These are phyloP conservation scores for Chaetoceros muelleri DNA, from an alignment of 108 stramenopile genomes.

Conservation along the genomic window DNA sequence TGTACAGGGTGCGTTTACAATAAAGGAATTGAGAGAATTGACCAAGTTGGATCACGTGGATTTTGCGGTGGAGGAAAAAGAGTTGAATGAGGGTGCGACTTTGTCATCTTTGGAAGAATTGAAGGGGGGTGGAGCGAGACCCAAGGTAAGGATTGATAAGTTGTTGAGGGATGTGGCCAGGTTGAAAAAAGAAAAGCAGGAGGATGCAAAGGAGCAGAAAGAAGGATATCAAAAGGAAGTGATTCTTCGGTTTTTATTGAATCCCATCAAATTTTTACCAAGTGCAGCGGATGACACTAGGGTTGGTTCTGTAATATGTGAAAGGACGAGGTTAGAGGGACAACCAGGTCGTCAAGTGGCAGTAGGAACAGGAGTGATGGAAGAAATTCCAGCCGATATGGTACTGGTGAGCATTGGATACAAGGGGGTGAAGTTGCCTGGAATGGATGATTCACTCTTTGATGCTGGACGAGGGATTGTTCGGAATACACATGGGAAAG, in stretches of 20 bases:
- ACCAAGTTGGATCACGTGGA: constrained; percentile 65
- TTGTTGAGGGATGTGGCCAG: constrained; percentile 39
- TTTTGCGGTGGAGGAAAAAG: constrained; percentile 57
- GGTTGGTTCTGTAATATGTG: constrained; percentile 56
- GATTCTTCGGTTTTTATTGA: constrained; percentile 82
- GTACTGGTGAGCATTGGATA: constrained; percentile 90
- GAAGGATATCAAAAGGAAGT: constrained; percentile 25
- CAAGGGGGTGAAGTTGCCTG: constrained; percentile 67
- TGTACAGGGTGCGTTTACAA: constrained; percentile 95
- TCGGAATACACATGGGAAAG: constrained; percentile 56
- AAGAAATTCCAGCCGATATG: constrained; percentile 33
- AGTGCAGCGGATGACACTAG: constrained; percentile 13
- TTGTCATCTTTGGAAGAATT: constrained; percentile 56
- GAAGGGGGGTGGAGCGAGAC: constrained; percentile 30
- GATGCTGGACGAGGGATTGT: constrained; percentile 48
- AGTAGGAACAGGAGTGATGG: constrained; percentile 57
- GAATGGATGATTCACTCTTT: constrained; percentile 48
- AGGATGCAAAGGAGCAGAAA: neutral
- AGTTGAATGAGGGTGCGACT: constrained; percentile 76
- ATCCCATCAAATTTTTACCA: constrained; percentile 54
- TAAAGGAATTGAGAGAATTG: constrained; percentile 95
- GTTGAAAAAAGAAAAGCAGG: neutral
- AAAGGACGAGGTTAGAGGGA: constrained; percentile 70
- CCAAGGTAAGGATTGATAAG: constrained; percentile 59
- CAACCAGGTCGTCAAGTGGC: constrained; percentile 60